These are phyloP conservation scores for Botrytis aclada DNA, from an alignment of 2,329 filamentous ascomycete species.

Conservation along the genomic window DNA sequence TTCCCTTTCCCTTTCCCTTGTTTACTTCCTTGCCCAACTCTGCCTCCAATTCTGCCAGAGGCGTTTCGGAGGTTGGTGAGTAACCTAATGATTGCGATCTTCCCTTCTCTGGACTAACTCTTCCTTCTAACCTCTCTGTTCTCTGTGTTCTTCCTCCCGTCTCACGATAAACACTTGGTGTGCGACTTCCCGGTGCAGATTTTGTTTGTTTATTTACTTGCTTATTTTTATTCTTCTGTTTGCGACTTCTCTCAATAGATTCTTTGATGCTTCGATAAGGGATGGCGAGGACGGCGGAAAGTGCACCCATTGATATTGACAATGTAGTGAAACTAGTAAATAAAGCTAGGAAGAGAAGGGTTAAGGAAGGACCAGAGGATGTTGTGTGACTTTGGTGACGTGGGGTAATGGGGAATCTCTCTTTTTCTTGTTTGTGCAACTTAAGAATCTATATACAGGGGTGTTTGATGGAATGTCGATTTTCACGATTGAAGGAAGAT, in stretches of 20 bases:
- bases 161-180: not conserved
- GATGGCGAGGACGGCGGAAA: constrained; percentile 24
- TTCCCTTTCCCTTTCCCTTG: not conserved
- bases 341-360: not conserved
- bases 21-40: not conserved
- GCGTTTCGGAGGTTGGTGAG: constrained; percentile 1
- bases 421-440: constrained; percentile 7
- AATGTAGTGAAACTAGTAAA: not conserved
- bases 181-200: constrained; percentile 1
- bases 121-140: not conserved
- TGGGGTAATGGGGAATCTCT: constrained; percentile 17
- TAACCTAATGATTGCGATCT: constrained; percentile 19
- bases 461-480: not conserved
- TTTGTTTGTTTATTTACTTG: not conserved
- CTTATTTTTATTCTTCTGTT: constrained; percentile 1
- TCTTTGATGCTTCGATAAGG: constrained; percentile 22
- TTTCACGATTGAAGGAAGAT: not conserved
- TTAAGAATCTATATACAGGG: not conserved
- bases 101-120: not conserved
- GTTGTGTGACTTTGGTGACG: constrained; percentile 10
- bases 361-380: not conserved
- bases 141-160: not conserved
- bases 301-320: constrained; percentile 26
- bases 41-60: not conserved
- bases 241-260: constrained; percentile 2